Base-by-base conservation (phyloP, 106 monocot species). In the Triglochin maritima region DNA sequence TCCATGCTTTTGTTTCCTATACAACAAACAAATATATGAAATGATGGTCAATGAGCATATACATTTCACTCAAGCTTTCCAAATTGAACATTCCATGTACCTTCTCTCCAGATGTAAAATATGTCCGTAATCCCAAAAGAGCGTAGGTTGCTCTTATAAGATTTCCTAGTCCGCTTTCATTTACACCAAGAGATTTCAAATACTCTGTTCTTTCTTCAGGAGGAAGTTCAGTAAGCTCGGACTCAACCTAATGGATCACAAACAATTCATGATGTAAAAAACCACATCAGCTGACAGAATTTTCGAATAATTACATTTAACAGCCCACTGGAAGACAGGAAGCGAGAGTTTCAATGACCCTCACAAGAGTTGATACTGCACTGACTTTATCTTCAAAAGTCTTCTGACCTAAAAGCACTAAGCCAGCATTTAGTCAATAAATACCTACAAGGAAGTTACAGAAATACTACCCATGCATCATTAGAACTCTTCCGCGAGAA, bases 1-100 rank as follows among this genome's bases (percentile, higher is more conserved):
- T 98, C 96, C 92, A 99, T 74, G 98, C 98, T 82, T 86, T 99
- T 82, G 92, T 82, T 92, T 99, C 98, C 98, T 99, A 74, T 12
- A 52, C 12, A 7, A 15, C 7, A 64, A 48, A 64, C 8, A 44
- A 64, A 47, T 6, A 47, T 63, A 12, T 63, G 12, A 63, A 57
- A 47, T 29, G 29, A 29, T 29, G 29, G 29, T 29, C 29, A 29
- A 29, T 29, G 29, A 29, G 29, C 29, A 29, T 29, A 29, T 29
- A 29, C 29, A 29, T 29, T 29, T 29, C 29, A 29, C 29, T 29
- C 1, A 29, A 29, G 29, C 29, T 29, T 29, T 29, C 1, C 29
- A 29, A 29, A 29, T 29, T 29, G 29, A 29, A 29, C 29, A 29
- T 29, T 29, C 1, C 29, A 29, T 1, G 51, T 50, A 92, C 98